A percentile compares a stretch with the other conserved stretches of the same genome.
Evolutionary conservation across 345 rosid genomes (phyloP).

Genomic region (Populus pruinosa): DNA sequence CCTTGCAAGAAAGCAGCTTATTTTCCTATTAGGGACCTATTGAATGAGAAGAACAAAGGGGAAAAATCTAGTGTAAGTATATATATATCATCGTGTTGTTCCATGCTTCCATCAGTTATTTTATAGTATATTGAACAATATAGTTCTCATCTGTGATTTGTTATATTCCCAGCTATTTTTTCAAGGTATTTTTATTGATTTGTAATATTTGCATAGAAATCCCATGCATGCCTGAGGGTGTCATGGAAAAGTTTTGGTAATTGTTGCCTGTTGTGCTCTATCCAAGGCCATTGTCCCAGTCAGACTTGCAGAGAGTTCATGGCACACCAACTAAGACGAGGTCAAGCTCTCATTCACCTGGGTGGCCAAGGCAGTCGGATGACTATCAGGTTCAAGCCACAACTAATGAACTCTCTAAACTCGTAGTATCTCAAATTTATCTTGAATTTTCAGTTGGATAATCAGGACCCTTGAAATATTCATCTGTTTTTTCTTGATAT

Average conservation of each 20-base stretch:
- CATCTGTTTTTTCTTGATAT: not conserved
- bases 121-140: no score
- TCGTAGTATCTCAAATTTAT: slow-evolving; percentile 75
- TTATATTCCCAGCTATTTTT: no score
- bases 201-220: not conserved
- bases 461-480: slow-evolving; percentile 47
- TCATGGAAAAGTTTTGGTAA: not conserved
- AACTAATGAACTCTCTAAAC: slow-evolving; percentile 75
- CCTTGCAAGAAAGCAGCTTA: no score
- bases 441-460: slow-evolving; percentile 64
- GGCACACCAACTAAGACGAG: slow-evolving; percentile 65
- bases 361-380: slow-evolving; percentile 54
- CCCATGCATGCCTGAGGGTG: not conserved
- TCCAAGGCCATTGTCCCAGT: slow-evolving; percentile 67
- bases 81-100: no score
- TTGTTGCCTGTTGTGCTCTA: not conserved
- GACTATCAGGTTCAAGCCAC: slow-evolving; percentile 74
- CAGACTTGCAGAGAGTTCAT: slow-evolving; percentile 69
- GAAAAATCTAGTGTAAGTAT: no score
- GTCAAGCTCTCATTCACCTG: slow-evolving; percentile 47
- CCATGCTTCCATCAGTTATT: no score
- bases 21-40: no score
- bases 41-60: no score
- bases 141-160: not conserved
- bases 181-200: not conserved